Percentiles rank a stretch among this genome's conserved stretches.
These are phyloP conservation scores for Papilionanthe hybrid DNA, from an alignment of 116 monocot genomes.

Conservation along the genomic window DNA sequence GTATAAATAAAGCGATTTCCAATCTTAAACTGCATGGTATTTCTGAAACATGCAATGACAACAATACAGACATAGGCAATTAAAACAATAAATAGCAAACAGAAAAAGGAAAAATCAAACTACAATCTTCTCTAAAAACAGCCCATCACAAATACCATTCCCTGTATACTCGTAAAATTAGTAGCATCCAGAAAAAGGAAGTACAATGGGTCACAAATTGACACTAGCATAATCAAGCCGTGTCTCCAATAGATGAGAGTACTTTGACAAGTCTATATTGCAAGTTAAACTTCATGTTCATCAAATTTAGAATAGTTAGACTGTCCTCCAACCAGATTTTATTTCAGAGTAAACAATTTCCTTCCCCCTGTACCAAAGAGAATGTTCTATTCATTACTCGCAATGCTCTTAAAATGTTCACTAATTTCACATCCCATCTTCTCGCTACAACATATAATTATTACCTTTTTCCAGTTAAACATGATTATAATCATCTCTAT, in stretches of 20 bases:
- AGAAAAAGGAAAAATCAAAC: background rate
- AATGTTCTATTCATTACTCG: background rate
- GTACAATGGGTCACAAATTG: background rate
- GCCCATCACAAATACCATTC: background rate
- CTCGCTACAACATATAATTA: background rate
- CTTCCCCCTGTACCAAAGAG: background rate
- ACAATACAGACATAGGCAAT: background rate
- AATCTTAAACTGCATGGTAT: background rate
- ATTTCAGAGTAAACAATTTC: background rate
- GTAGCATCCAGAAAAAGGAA: background rate
- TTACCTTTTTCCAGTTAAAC: background rate
- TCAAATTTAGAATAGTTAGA: background rate
- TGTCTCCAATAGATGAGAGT: background rate
- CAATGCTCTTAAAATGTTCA: background rate
- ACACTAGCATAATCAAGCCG: background rate
- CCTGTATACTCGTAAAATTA: background rate
- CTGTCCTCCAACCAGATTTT: background rate
- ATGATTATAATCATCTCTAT: background rate
- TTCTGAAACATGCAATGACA: background rate
- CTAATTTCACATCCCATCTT: background rate
- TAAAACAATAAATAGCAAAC: slow-evolving; percentile 8
- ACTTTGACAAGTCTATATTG: background rate
- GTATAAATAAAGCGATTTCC: background rate
- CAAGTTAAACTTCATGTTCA: background rate
- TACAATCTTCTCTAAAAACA: background rate